Evolutionary conservation across 2,329 filamentous ascomycete species (phyloP).

Genomic region (Ustulina deusta): DNA sequence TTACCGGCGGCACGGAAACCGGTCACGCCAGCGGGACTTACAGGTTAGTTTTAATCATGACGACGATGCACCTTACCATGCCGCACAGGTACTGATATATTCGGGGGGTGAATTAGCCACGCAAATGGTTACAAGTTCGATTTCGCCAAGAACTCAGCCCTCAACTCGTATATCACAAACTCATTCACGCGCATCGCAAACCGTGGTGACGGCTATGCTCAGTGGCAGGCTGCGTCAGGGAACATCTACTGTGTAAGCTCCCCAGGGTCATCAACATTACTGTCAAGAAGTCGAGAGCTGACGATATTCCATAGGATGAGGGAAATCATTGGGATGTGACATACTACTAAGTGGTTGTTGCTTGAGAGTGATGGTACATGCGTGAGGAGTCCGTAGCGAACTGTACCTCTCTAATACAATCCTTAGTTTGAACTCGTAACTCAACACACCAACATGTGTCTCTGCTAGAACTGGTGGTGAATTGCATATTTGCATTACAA

Average conservation of each 20-base stretch:
- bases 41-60: slow-evolving; percentile 19
- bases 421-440: background rate
- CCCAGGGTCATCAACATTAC: background rate
- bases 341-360: slow-evolving; percentile 26
- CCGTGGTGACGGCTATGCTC: slow-evolving; percentile 36
- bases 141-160: slow-evolving; percentile 30
- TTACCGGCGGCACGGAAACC: slow-evolving; percentile 37
- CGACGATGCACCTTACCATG: background rate
- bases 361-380: background rate
- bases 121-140: slow-evolving; percentile 39
- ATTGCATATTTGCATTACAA: background rate
- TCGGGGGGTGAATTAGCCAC: slow-evolving; percentile 16
- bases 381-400: background rate
- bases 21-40: slow-evolving; percentile 37
- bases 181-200: slow-evolving; percentile 34
- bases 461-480: background rate
- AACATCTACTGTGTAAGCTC: slow-evolving; percentile 38
- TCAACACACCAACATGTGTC: background rate
- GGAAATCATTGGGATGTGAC: slow-evolving; percentile 39
- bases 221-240: slow-evolving; percentile 37
- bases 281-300: background rate
- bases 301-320: slow-evolving; percentile 30
- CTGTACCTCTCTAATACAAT: background rate
- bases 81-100: slow-evolving; percentile 17
- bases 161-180: slow-evolving; percentile 37